Percentiles rank a stretch among this genome's conserved stretches.
phyloP scores from a whole-genome alignment of 2,329 filamentous ascomycete species.

The Stachybotrys echinatus region DNA sequence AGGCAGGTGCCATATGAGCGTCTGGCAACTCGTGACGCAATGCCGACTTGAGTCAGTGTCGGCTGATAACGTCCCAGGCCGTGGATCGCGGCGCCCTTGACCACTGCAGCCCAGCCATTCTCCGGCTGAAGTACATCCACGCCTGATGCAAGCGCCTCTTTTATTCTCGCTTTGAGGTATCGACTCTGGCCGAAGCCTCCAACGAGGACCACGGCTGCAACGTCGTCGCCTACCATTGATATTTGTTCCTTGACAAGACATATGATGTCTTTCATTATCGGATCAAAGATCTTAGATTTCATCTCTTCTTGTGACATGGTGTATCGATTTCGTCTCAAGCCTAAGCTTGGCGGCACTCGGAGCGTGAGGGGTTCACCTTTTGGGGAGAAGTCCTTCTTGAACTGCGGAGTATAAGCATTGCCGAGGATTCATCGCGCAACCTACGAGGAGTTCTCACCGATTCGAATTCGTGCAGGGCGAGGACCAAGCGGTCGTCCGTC shows the following conservation, averaged over 20 bases:
- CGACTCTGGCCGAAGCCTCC: slow-evolving; percentile 42
- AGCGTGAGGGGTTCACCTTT: slow-evolving; percentile 29
- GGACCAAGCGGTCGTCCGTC: slow-evolving; percentile 34
- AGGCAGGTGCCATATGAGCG: slow-evolving; percentile 31
- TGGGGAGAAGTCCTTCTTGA: slow-evolving; percentile 31
- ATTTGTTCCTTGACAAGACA: slow-evolving; percentile 36
- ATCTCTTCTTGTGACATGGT: slow-evolving; percentile 48
- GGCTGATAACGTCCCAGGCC: slow-evolving; percentile 26
- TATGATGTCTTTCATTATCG: slow-evolving; percentile 36
- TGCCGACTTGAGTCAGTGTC: slow-evolving; percentile 18
- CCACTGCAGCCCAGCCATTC: slow-evolving; percentile 44
- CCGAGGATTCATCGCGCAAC: slow-evolving; percentile 31
- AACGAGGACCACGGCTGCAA: slow-evolving; percentile 38
- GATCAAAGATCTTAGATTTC: slow-evolving; percentile 51
- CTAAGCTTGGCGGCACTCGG: slow-evolving; percentile 26
- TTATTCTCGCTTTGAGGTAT: slow-evolving; percentile 37
- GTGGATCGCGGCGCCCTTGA: slow-evolving; percentile 43
- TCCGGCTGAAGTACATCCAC: slow-evolving; percentile 42
- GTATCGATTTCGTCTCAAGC: slow-evolving; percentile 22
- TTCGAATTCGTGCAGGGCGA: slow-evolving; percentile 39
- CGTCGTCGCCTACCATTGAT: slow-evolving; percentile 25
- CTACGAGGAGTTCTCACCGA: slow-evolving; percentile 22
- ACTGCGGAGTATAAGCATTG: slow-evolving; percentile 16
- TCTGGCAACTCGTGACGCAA: slow-evolving; percentile 29
- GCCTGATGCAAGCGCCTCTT: slow-evolving; percentile 23